These are phyloP conservation scores for Xylariaceae sp. DNA, from an alignment of 2,329 filamentous ascomycete species.

Conservation along the genomic window DNA sequence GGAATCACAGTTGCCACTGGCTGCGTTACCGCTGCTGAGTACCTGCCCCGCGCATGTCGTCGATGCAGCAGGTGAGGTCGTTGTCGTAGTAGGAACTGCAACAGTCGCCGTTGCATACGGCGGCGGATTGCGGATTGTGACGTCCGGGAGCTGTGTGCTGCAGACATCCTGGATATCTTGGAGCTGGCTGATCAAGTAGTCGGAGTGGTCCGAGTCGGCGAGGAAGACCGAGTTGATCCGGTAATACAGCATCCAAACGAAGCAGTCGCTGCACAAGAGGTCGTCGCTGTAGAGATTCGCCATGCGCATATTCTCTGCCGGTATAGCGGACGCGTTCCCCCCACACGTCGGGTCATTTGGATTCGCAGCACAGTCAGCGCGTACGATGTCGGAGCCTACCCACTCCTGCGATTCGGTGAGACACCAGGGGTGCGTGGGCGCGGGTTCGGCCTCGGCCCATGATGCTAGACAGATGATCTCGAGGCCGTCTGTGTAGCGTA, in stretches of 20 bases:
- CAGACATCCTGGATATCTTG: conserved; percentile 7
- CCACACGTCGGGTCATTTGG: too few relatives aligned
- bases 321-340: too few relatives aligned
- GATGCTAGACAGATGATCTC: not conserved
- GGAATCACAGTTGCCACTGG: too few relatives aligned
- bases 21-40: too few relatives aligned
- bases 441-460: too few relatives aligned
- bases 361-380: not conserved
- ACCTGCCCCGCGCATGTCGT: too few relatives aligned
- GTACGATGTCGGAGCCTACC: not conserved
- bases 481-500: not conserved
- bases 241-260: not conserved
- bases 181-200: conserved; percentile 1
- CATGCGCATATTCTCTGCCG: not conserved
- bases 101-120: too few relatives aligned
- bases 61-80: too few relatives aligned
- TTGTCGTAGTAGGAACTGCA: too few relatives aligned
- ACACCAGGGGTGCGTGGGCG: too few relatives aligned
- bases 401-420: not conserved
- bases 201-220: not conserved
- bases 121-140: too few relatives aligned
- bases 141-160: too few relatives aligned
- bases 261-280: not conserved
- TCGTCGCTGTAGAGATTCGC: not conserved
- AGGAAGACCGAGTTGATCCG: not conserved